Conservation (phyloP, 2,329 filamentous ascomycete genomes). For the Berkeleyomyces rouxiae region DNA sequence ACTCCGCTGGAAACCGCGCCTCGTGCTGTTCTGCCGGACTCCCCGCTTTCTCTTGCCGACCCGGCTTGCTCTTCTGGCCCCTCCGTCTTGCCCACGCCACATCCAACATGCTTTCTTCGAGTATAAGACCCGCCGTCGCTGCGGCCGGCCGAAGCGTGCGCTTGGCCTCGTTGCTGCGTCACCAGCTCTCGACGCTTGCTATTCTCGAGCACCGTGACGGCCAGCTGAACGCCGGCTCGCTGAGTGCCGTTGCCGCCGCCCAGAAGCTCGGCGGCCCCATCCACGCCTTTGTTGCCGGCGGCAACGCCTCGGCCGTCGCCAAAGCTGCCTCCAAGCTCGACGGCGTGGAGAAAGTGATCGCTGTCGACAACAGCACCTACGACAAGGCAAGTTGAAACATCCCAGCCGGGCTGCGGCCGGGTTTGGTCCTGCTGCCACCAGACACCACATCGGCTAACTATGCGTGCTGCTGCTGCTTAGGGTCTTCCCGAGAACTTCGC, state of each 20-base stretch:
- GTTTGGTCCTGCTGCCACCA: neutral
- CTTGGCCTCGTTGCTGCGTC: conserved; percentile 1
- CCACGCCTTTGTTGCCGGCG: conserved; percentile 75
- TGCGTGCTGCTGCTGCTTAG: conserved; percentile 25
- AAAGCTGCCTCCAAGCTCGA: conserved; percentile 76
- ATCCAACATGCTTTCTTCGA: conserved; percentile 8
- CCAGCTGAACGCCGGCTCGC: conserved; percentile 63
- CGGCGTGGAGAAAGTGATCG: conserved; percentile 81
- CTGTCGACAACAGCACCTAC: conserved; percentile 75
- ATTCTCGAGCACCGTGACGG: conserved; percentile 87
- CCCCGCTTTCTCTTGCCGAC: neutral
- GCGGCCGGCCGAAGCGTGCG: conserved; percentile 6
- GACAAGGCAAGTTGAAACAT: conserved; percentile 51
- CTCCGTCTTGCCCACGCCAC: neutral
- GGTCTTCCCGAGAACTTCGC: conserved; percentile 88
- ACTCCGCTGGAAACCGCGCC: too few relatives aligned
- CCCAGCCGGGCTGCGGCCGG: neutral
- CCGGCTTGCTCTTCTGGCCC: neutral
- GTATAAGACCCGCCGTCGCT: conserved; percentile 10
- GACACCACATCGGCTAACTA: neutral
- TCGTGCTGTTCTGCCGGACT: too few relatives aligned
- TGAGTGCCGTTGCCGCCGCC: conserved; percentile 74
- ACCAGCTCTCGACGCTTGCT: conserved; percentile 64
- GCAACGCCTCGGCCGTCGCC: conserved; percentile 56
- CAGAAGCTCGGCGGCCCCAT: conserved; percentile 72